Evolutionary conservation across 2,329 filamentous ascomycete genomes (phyloP), one percentile per base, ranked within the genome.

Genomic region (Ramularia endophylla): DNA sequence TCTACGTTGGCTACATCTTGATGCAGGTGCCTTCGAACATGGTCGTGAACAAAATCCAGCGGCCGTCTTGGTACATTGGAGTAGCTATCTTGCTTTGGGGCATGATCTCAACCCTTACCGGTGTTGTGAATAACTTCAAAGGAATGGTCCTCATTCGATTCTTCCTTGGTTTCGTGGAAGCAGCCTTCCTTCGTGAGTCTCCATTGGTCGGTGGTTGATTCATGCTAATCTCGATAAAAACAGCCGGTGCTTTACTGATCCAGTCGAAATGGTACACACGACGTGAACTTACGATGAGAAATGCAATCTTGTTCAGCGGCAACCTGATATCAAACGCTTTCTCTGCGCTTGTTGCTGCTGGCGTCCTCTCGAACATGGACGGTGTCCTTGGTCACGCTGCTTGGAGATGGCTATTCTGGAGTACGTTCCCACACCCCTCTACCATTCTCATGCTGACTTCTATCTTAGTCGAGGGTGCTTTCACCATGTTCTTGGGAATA

Each of bases 41-140:
- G 34, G 65, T 94, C 17, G 78, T 94, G 44, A 94, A 94, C 66
- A 39, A 73, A 71, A 56, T 46, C 30, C 54, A 54, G 66, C 75
- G 73, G 13, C 68, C 80, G 1, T 88, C 88, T 0, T 86, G 82
- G 51, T 58, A 59, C 27, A 48, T 59, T 28, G 66, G 89, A 39
- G 95, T 94, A 41, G 58, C 94, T 57, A 94, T 95, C 83, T 73
- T 76, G 52, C 71, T 75, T 1, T 79, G 83, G 85, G 85, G 85
- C 2, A 76, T 87, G 12, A 78, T 85, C 70, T 77, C 81, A 2
- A 78, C 79, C 6, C 34, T 60, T 5, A 59, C 56, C 11, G 55
- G 52, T 3, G 51, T 59, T 40, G 57, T 58, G 20, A 52, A 50
- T 16, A 50, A 44, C 25, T 53, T 52, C 27, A 50, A 45, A 7